phyloP scores from a whole-genome alignment of 1,284 basidiomycete species.

The Cryptococcus maquisensis region DNA sequence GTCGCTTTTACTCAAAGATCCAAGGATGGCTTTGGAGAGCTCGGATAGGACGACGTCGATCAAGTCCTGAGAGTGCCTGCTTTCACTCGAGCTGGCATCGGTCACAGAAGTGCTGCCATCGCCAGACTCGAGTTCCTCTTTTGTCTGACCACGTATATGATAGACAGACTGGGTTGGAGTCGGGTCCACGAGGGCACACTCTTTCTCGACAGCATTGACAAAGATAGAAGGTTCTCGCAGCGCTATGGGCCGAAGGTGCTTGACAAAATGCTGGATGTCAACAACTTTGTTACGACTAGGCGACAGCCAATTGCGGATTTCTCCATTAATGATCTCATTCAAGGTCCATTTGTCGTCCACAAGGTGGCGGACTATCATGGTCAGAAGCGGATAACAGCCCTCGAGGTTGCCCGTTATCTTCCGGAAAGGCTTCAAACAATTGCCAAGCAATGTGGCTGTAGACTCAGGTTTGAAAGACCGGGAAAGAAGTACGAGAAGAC shows the following conservation, averaged over 20 bases:
- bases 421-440: constrained; percentile 59
- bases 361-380: constrained; percentile 83
- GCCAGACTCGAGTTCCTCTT: constrained; percentile 1
- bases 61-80: constrained; percentile 12
- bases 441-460: constrained; percentile 33
- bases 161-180: constrained; percentile 56
- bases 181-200: constrained; percentile 69
- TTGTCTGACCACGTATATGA: constrained; percentile 57
- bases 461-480: constrained; percentile 57
- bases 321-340: constrained; percentile 70
- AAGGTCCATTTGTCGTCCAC: constrained; percentile 72
- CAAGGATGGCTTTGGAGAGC: constrained; percentile 16
- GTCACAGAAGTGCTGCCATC: constrained; percentile 49
- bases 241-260: constrained; percentile 72
- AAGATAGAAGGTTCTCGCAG: constrained; percentile 77
- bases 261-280: constrained; percentile 70
- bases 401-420: constrained; percentile 19
- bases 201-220: constrained; percentile 64
- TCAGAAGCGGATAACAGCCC: constrained; percentile 76
- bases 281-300: constrained; percentile 65
- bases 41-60: constrained; percentile 37
- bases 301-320: constrained; percentile 71
- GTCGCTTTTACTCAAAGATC: neutral
- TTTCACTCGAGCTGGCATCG: constrained; percentile 39
- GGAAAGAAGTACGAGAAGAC: constrained; percentile 76